These are phyloP conservation scores for Collybia sp. DNA, from an alignment of 768 basidiomycete species.

Conservation along the genomic window DNA sequence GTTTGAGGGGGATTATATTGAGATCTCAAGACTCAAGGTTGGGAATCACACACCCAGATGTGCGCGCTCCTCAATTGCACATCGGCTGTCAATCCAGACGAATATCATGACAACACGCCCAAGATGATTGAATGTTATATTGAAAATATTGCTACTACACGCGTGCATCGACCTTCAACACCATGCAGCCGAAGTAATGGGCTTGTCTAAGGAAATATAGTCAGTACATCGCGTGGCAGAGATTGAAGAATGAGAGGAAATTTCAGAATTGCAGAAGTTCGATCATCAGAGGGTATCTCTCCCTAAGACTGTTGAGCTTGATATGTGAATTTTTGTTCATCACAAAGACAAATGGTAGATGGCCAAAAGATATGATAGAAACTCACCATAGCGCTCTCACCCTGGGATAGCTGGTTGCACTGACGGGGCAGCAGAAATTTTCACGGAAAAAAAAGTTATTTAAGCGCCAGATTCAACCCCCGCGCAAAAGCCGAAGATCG, in stretches of 20 bases:
- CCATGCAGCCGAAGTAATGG: too few species aligned
- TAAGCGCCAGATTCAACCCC: constrained; percentile 12
- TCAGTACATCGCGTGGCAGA: too few species aligned
- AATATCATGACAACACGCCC: too few species aligned
- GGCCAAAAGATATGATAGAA: background rate
- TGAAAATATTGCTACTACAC: too few species aligned
- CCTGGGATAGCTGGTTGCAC: background rate
- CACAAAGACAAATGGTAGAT: constrained; percentile 17
- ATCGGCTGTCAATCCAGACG: too few species aligned
- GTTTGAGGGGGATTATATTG: too few species aligned
- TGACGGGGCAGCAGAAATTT: constrained; percentile 5
- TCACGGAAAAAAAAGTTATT: constrained; percentile 2
- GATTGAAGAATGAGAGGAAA: constrained; percentile 5
- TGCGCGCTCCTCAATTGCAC: too few species aligned
- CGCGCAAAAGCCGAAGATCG: constrained; percentile 11
- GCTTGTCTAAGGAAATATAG: too few species aligned
- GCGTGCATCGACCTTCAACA: too few species aligned
- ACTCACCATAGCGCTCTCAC: background rate
- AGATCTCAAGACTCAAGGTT: too few species aligned
- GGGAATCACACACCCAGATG: too few species aligned
- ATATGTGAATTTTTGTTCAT: constrained; percentile 55
- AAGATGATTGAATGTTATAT: too few species aligned
- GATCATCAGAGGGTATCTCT: constrained; percentile 40
- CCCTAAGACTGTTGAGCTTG: constrained; percentile 66
- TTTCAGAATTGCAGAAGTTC: constrained; percentile 59